These are phyloP conservation scores for Aurantiochytrium sp. DNA, from an alignment of 108 stramenopile species.

Conservation along the genomic window DNA sequence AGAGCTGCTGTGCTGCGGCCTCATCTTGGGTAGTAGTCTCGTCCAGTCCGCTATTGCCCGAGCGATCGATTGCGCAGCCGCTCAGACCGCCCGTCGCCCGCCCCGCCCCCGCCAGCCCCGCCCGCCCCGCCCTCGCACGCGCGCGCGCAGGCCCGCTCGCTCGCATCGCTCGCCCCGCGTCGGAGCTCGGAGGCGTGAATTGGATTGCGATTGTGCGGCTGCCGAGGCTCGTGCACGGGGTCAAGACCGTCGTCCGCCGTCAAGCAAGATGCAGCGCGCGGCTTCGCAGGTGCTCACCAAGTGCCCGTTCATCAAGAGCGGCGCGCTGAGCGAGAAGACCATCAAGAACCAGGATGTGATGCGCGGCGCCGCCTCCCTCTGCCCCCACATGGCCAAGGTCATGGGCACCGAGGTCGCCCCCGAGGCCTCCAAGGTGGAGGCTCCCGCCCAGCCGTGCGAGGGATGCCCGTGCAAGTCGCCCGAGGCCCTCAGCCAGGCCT, in stretches of 20 bases:
- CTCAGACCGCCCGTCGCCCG: too few species aligned
- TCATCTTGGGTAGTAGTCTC: too few species aligned
- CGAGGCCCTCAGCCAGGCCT: background rate
- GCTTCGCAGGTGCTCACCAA: background rate
- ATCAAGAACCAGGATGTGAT: slow-evolving; percentile 31
- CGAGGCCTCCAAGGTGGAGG: background rate
- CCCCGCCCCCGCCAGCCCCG: too few species aligned
- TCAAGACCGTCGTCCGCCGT: background rate
- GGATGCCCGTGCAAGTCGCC: slow-evolving; percentile 1
- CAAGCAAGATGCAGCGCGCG: background rate
- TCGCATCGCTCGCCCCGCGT: too few species aligned
- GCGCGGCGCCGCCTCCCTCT: background rate
- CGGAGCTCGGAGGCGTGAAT: too few species aligned
- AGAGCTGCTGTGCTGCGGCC: too few species aligned
- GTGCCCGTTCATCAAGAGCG: slow-evolving; percentile 33
- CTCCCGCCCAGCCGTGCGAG: background rate
- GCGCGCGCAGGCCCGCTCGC: too few species aligned
- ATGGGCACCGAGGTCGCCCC: background rate
- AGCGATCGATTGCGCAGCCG: too few species aligned
- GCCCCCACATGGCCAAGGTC: slow-evolving; percentile 32
- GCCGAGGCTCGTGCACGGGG: background rate
- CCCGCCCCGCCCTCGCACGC: too few species aligned
- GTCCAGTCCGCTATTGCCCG: too few species aligned
- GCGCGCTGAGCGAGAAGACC: background rate
- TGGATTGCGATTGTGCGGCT: background rate